A percentile compares a stretch with the other conserved stretches of the same genome.
Evolutionary conservation across 164 flowering plant genomes (phyloP).

Genomic region (Houttuynia cordata): DNA sequence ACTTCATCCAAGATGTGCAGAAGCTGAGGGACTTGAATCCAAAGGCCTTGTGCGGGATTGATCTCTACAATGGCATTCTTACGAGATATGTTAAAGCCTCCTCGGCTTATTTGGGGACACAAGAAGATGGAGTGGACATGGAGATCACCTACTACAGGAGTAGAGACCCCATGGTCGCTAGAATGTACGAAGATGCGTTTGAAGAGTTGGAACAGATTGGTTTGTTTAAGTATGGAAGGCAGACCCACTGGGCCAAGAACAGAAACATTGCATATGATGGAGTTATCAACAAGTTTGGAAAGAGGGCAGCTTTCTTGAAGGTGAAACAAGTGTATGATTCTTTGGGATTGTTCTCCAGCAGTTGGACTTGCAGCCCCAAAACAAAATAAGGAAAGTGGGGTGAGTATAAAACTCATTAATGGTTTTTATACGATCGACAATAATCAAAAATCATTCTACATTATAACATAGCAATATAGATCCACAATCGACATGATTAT

Average conservation of each 20-base stretch:
- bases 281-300: slow-evolving; percentile 34
- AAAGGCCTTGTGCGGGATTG: slow-evolving; percentile 47
- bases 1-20: slow-evolving; percentile 53
- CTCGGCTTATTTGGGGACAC: slow-evolving; percentile 48
- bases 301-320: slow-evolving; percentile 32
- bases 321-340: slow-evolving; percentile 53
- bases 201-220: slow-evolving; percentile 77
- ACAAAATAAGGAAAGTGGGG: too few species aligned
- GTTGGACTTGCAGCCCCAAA: slow-evolving; percentile 77
- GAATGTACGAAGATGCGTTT: slow-evolving; percentile 41
- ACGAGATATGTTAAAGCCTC: slow-evolving; percentile 75
- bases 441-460: too few species aligned
- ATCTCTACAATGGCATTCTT: slow-evolving; percentile 59
- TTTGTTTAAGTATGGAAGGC: slow-evolving; percentile 47
- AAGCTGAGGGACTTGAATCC: slow-evolving; percentile 36
- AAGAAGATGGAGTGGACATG: slow-evolving; percentile 59
- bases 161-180: slow-evolving; percentile 37
- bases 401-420: too few species aligned
- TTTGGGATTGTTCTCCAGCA: slow-evolving; percentile 48
- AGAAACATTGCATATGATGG: slow-evolving; percentile 53
- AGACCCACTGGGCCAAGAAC: slow-evolving; percentile 85
- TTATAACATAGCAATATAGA: too few species aligned
- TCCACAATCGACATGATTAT: too few species aligned
- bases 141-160: slow-evolving; percentile 63
- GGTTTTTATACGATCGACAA: too few species aligned